Base-by-base conservation (phyloP, 2,329 filamentous ascomycete species). In the Cryphonectria radicalis region DNA sequence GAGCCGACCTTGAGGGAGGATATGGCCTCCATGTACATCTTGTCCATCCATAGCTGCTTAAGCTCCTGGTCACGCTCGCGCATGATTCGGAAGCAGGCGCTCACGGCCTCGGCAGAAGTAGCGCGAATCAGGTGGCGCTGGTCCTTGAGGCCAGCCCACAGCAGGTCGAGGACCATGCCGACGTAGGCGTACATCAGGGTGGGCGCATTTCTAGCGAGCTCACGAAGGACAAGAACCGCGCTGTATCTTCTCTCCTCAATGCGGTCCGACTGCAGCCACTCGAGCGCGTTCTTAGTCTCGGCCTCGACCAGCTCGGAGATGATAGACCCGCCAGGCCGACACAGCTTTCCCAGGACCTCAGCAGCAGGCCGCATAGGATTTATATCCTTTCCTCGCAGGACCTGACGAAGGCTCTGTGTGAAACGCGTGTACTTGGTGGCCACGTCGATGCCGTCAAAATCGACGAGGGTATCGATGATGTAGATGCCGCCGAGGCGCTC, bases 181-280 rank as follows among this genome's bases (percentile, higher is more conserved):
- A 98, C 95, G 82, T 97, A 98, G 74, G 93, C 91, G 82, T 98
- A 99, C 84, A 99, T 94, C 70, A 99, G 87, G 0, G 96, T 99
- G 4, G 95, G 95, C 3, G 95, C 97, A 79, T 96, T 97, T 76
- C 93, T 91, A 8, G 95, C 94, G 71, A 99, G 87, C 80, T 99
- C 96, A 71, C 95, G 90, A 69, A 99, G 88, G 43, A 97, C 91
- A 35, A 99, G 88, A 10, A 97, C 95, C 25, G 96, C 95, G 71
- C 95, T 95, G 79, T 98, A 98, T 76, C 96, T 90, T 76, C 95
- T 89, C 79, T 95, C 95, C 83, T 99, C 96, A 76, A 97, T 91
- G 75, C 95, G 90, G 79, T 98, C 97, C 65, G 95, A 95, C 79
- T 98, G 95, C 70, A 99, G 89, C 93, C 95, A 98, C 83, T 99